Percentiles rank a stretch among this genome's conserved stretches.
Evolutionary conservation across 768 basidiomycete genomes (phyloP).

Genomic region (Trametes sanguinea): DNA sequence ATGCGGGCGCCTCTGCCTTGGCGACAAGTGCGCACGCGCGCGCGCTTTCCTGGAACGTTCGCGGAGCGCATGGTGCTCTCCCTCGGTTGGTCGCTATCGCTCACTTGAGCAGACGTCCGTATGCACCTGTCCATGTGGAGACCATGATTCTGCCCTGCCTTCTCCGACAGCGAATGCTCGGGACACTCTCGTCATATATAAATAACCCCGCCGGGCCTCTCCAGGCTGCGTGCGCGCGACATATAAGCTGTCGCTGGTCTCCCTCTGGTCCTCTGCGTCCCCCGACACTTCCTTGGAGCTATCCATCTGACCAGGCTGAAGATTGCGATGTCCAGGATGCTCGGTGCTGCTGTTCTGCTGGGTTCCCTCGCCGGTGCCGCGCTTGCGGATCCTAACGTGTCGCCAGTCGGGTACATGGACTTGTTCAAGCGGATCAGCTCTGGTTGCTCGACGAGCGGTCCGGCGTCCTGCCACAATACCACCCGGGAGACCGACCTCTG

Average conservation of each 20-base stretch:
- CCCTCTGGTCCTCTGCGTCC: not conserved
- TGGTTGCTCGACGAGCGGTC: constrained; percentile 53
- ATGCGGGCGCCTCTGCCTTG: not conserved
- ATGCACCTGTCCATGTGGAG: constrained; percentile 8
- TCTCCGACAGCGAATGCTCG: constrained; percentile 12
- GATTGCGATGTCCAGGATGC: constrained; percentile 20
- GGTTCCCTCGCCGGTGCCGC: constrained; percentile 26
- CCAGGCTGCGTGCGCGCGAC: not conserved
- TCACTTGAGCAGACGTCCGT: constrained; percentile 1
- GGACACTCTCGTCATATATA: not conserved
- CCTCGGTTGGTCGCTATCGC: constrained; percentile 9
- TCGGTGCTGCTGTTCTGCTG: constrained; percentile 28
- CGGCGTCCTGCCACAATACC: constrained; percentile 57
- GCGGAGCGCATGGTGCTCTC: constrained; percentile 4
- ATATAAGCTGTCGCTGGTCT: not conserved
- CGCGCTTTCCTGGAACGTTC: constrained; percentile 2
- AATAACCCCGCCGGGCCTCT: not conserved
- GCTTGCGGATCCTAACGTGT: constrained; percentile 21
- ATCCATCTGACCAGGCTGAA: not conserved
- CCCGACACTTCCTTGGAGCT: not conserved
- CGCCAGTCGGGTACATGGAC: constrained; percentile 19
- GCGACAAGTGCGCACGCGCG: not conserved
- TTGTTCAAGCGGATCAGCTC: constrained; percentile 44
- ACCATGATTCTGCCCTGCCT: not conserved
- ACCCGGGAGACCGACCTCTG: constrained; percentile 47